Evolutionary conservation across 331 rosid species (phyloP).

Genomic region (Acacia pycnantha): DNA sequence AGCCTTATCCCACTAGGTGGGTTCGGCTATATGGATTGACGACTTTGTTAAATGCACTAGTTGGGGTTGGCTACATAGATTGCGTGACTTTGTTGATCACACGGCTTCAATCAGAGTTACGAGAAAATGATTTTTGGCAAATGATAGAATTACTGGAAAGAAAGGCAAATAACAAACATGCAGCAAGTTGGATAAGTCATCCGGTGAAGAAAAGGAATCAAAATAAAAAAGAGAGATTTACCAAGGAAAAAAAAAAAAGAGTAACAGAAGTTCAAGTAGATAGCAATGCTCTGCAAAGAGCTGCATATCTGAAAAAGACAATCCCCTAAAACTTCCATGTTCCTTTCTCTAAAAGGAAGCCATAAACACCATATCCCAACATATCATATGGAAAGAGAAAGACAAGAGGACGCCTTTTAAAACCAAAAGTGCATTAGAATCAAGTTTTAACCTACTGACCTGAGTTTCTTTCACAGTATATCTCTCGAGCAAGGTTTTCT

Average conservation of each 20-base stretch:
- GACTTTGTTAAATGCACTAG: too few species aligned
- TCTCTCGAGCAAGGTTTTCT: conserved; percentile 54
- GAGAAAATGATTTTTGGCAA: background rate
- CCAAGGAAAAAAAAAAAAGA: background rate
- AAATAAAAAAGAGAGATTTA: background rate
- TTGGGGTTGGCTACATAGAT: too few species aligned
- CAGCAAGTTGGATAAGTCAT: background rate
- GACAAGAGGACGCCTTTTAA: background rate
- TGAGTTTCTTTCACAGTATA: conserved; percentile 41
- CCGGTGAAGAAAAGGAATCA: background rate
- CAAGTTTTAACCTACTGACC: conserved; percentile 15
- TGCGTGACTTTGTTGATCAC: too few species aligned
- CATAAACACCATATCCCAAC: background rate
- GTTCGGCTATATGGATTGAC: too few species aligned
- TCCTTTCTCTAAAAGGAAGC: background rate
- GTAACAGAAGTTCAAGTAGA: background rate
- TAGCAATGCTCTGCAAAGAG: background rate
- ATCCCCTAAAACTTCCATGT: background rate
- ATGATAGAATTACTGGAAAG: background rate
- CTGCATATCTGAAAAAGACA: background rate
- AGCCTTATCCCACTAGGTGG: too few species aligned
- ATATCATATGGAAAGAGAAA: background rate
- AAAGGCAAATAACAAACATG: background rate
- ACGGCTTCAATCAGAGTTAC: background rate
- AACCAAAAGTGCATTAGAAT: background rate